Conservation (phyloP, 2,329 filamentous ascomycete species). For the Colletotrichum cereale region DNA sequence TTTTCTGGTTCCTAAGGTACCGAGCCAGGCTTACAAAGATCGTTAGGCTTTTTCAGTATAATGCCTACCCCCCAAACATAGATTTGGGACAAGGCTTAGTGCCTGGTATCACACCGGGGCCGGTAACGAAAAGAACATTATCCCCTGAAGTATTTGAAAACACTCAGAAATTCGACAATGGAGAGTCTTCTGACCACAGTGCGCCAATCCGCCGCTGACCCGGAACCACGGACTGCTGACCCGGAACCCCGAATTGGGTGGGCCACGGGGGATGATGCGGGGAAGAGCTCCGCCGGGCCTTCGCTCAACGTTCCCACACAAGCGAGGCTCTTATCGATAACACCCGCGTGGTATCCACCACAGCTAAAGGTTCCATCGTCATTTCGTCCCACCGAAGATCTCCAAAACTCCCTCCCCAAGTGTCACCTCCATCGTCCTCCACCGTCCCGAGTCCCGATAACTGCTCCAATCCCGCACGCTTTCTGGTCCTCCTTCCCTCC, state of each 20-base stretch:
- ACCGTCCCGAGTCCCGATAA: not conserved
- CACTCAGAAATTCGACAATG: not conserved
- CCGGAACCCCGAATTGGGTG: not conserved
- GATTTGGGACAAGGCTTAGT: not conserved
- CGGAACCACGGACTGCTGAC: not conserved
- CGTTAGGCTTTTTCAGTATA: not conserved
- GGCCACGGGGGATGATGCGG: not conserved
- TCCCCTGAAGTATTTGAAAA: not conserved
- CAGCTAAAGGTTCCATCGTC: constrained; percentile 17
- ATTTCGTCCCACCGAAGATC: constrained; percentile 13
- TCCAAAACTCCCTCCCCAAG: not conserved
- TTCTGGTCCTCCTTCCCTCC: not conserved
- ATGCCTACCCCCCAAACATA: not conserved
- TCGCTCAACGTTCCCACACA: not conserved
- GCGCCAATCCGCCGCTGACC: not conserved
- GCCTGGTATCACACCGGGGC: not conserved
- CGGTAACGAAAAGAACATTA: not conserved
- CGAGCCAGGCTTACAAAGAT: not conserved
- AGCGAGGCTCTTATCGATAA: constrained; percentile 3
- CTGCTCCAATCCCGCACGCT: not conserved
- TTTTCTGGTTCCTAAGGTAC: not conserved
- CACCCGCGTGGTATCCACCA: not conserved
- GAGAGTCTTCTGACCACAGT: not conserved
- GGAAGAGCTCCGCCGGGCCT: constrained; percentile 9
- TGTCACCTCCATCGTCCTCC: constrained; percentile 2